Conservation (phyloP, 2,329 filamentous ascomycete species). For the Arthrobotrys sinensis region DNA sequence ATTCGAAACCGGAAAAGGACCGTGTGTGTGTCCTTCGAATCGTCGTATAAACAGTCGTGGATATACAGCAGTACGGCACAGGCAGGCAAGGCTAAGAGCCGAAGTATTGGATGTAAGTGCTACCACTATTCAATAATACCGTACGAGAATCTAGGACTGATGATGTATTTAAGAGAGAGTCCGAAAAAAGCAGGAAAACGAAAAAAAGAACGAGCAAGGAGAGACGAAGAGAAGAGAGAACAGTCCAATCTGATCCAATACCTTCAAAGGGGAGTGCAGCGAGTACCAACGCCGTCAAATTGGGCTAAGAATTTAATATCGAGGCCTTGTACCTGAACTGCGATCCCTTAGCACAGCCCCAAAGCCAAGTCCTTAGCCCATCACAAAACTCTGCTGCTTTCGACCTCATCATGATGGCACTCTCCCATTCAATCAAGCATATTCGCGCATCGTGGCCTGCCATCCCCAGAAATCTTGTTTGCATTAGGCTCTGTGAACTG, state of each 20-base stretch:
- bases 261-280: background rate
- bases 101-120: no score
- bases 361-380: conserved; percentile 53
- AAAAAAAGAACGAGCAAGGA: background rate
- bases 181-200: background rate
- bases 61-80: no score
- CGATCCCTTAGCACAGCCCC: conserved; percentile 51
- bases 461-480: conserved; percentile 28
- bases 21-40: background rate
- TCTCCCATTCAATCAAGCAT: conserved; percentile 10
- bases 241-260: background rate
- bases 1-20: conserved; percentile 9
- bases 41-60: conserved; percentile 8
- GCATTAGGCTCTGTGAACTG: conserved; percentile 20
- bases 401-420: conserved; percentile 52
- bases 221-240: background rate
- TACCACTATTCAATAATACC: no score
- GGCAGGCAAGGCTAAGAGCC: no score
- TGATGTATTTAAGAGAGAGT: conserved; percentile 12
- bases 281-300: conserved; percentile 9
- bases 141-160: conserved; percentile 11
- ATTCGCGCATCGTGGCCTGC: conserved; percentile 31
- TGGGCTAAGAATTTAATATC: conserved; percentile 31
- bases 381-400: background rate
- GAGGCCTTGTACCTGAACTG: conserved; percentile 18